phyloP scores from a whole-genome alignment of 768 basidiomycete species.

The Thelephora aurantiotincta region DNA sequence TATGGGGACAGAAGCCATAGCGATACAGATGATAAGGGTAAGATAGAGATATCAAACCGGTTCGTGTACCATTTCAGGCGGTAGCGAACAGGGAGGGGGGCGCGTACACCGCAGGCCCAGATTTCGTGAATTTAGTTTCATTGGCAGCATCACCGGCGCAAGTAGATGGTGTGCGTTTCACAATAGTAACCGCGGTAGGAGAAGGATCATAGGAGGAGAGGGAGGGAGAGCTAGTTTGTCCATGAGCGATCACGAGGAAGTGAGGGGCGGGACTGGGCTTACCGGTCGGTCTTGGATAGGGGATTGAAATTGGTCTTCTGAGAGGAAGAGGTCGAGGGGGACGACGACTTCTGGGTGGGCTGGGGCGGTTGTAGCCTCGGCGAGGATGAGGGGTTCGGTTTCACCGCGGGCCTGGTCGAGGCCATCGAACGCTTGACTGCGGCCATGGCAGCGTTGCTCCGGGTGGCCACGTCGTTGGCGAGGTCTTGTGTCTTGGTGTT shows the following conservation, averaged over 20 bases:
- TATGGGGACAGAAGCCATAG: too few relatives aligned
- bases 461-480: conserved; percentile 9
- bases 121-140: too few relatives aligned
- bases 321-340: conserved; percentile 9
- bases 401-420: conserved; percentile 16
- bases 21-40: too few relatives aligned
- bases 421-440: conserved; percentile 25
- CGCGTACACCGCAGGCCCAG: background rate
- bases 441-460: conserved; percentile 20
- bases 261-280: conserved; percentile 20
- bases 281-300: conserved; percentile 49
- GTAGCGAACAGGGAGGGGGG: background rate
- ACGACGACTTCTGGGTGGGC: conserved; percentile 8
- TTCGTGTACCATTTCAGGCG: background rate
- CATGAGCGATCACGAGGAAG: conserved; percentile 33
- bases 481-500: conserved; percentile 9
- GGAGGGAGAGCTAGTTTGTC: conserved; percentile 36
- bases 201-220: conserved; percentile 11
- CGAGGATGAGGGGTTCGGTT: conserved; percentile 22
- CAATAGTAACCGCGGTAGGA: conserved; percentile 1
- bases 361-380: conserved; percentile 9
- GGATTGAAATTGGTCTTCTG: conserved; percentile 15
- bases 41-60: too few relatives aligned
- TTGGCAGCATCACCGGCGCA: too few relatives aligned
- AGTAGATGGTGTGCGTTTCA: background rate